Evolutionary conservation across 2,329 filamentous ascomycete genomes (phyloP).

Genomic region (Venturia aucupariae): DNA sequence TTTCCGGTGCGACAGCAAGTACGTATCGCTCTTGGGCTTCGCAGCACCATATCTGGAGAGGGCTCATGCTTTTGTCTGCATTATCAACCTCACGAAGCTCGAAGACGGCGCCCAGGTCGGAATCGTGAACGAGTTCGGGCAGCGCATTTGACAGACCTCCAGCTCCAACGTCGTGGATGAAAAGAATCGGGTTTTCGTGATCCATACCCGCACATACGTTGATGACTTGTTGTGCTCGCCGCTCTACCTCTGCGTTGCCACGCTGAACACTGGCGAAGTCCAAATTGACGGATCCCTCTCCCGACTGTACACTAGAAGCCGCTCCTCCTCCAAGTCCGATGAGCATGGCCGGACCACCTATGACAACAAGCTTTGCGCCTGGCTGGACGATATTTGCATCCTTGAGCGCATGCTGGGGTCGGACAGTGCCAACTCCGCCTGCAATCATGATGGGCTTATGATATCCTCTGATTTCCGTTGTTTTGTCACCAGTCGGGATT

Average conservation of each 20-base stretch:
- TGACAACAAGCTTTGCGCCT: conserved; percentile 84
- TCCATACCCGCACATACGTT: conserved; percentile 85
- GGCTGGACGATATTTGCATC: conserved; percentile 66
- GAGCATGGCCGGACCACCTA: conserved; percentile 94
- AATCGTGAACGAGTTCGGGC: conserved; percentile 85
- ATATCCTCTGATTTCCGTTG: conserved; percentile 73
- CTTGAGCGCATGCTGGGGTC: conserved; percentile 86
- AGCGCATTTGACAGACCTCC: conserved; percentile 79
- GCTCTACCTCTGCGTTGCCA: conserved; percentile 93
- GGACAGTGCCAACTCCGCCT: conserved; percentile 84
- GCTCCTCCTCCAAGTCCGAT: conserved; percentile 94
- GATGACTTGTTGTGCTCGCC: conserved; percentile 95
- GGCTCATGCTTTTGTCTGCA: conserved; percentile 84
- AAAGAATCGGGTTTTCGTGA: conserved; percentile 77
- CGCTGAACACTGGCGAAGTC: conserved; percentile 97
- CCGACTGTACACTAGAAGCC: conserved; percentile 81
- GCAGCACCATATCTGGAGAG: conserved; percentile 95
- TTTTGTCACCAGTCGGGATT: conserved; percentile 50
- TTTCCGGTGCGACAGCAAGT: conserved; percentile 71
- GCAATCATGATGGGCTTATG: conserved; percentile 99
- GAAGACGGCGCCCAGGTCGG: conserved; percentile 81
- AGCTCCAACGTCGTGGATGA: conserved; percentile 96
- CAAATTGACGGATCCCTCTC: conserved; percentile 80
- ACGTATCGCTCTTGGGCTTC: conserved; percentile 97
- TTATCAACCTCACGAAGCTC: conserved; percentile 92